Evolutionary conservation across 257 asterid species (phyloP).

Genomic region (Galeopsis tetrahit): DNA sequence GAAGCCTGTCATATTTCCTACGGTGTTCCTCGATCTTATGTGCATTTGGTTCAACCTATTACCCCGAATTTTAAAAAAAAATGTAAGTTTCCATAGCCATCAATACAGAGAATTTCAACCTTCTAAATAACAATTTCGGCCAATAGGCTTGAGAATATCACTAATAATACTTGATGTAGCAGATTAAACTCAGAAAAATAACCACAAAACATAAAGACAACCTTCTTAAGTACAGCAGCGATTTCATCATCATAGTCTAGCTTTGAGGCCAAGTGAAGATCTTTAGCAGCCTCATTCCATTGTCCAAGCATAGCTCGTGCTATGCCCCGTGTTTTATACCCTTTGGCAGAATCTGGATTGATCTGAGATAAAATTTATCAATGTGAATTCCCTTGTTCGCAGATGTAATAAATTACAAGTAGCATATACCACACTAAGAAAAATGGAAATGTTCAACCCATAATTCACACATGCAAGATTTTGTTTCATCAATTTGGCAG

Average conservation of each 20-base stretch:
- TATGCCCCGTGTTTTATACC: conserved; percentile 95
- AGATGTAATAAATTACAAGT: conserved; percentile 10
- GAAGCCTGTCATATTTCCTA: conserved; percentile 85
- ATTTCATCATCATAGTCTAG: conserved; percentile 97
- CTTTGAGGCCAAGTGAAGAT: conserved; percentile 92
- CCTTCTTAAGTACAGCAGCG: conserved; percentile 87
- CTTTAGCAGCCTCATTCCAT: conserved; percentile 94
- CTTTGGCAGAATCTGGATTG: conserved; percentile 98
- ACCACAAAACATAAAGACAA: conserved; percentile 28
- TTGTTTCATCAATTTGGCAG: too few species aligned
- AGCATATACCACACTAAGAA: neutral
- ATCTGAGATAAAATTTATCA: conserved; percentile 50
- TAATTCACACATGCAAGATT: neutral
- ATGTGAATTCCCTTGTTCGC: conserved; percentile 12
- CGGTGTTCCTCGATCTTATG: conserved; percentile 94
- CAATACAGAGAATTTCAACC: neutral
- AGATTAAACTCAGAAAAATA: neutral
- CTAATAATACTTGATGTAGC: neutral
- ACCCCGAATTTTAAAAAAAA: neutral
- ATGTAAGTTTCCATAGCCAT: neutral
- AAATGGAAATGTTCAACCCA: neutral
- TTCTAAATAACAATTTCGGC: neutral
- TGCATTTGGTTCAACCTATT: conserved; percentile 91
- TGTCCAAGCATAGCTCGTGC: conserved; percentile 91
- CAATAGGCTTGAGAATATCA: conserved; percentile 8